A percentile compares a stretch with the other conserved stretches of the same genome.
phyloP scores from a whole-genome alignment of 192 early-diverging fungal genomes.

The Spizellomyces punctatus region DNA sequence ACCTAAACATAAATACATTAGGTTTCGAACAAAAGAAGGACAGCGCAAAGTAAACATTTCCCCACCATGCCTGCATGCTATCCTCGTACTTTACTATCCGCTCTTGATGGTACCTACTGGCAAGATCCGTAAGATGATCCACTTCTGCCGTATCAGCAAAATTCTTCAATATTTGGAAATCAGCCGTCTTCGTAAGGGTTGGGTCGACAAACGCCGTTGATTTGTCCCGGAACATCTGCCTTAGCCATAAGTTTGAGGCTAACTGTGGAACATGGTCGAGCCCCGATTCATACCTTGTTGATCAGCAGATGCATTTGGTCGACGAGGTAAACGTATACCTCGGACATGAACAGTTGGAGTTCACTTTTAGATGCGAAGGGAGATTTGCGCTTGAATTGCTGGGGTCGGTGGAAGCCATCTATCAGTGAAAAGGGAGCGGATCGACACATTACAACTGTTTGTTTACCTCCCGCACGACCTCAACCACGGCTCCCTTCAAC shows the following conservation, averaged over 20 bases:
- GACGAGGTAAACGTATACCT: slow-evolving; percentile 60
- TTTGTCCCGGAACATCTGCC: slow-evolving; percentile 42
- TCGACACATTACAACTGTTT: slow-evolving; percentile 3
- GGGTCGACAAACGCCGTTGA: slow-evolving; percentile 37
- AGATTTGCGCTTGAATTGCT: slow-evolving; percentile 53
- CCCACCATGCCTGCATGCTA: slow-evolving; percentile 56
- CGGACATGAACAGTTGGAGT: slow-evolving; percentile 60
- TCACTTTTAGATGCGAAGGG: slow-evolving; percentile 55
- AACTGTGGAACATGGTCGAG: slow-evolving; percentile 4
- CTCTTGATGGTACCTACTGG: slow-evolving; percentile 56
- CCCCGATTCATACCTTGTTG: slow-evolving; percentile 33
- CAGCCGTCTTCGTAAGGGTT: slow-evolving; percentile 39
- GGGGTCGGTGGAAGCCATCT: not conserved
- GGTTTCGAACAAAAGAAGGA: too few species aligned
- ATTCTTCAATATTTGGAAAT: slow-evolving; percentile 46
- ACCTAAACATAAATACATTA: slow-evolving; percentile 36
- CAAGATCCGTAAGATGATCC: slow-evolving; percentile 38
- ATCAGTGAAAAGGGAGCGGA: not conserved
- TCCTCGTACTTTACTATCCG: slow-evolving; percentile 60
- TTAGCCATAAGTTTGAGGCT: not conserved
- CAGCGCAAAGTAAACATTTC: too few species aligned
- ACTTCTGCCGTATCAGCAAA: slow-evolving; percentile 57
- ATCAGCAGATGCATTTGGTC: slow-evolving; percentile 60
- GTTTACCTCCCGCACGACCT: slow-evolving; percentile 57
- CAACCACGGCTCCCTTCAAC: slow-evolving; percentile 56